These are phyloP conservation scores for Thalia dealbata DNA, from an alignment of 176 grass and related monocot genomes.

Conservation along the genomic window DNA sequence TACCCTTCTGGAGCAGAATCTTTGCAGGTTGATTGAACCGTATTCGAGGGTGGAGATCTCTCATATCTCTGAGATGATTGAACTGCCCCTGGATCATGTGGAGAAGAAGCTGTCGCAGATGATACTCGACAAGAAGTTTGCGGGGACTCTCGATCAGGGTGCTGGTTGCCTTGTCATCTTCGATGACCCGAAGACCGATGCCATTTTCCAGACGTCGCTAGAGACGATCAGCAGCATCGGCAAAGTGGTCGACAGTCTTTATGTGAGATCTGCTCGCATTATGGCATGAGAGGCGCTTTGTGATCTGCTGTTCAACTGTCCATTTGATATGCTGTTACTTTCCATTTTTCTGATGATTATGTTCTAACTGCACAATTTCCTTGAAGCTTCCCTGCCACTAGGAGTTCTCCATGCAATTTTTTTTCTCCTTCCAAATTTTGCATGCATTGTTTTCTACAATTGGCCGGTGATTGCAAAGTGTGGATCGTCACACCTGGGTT, in stretches of 20 bases:
- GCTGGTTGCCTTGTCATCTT: constrained; percentile 80
- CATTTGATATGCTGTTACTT: no score
- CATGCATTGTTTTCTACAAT: no score
- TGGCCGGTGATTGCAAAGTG: no score
- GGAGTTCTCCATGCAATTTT: no score
- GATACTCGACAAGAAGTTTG: constrained; percentile 84
- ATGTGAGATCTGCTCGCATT: constrained; percentile 75
- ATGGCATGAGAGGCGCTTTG: constrained; percentile 43
- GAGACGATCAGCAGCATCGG: constrained; percentile 65
- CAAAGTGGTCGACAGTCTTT: constrained; percentile 72
- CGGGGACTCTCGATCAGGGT: constrained; percentile 68
- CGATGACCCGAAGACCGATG: constrained; percentile 51
- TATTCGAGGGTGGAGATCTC: constrained; percentile 69
- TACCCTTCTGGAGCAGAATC: constrained; percentile 76
- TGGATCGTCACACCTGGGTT: no score
- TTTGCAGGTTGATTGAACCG: constrained; percentile 71
- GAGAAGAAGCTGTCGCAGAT: constrained; percentile 82
- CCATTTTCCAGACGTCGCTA: constrained; percentile 64
- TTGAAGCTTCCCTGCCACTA: no score
- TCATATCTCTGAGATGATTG: constrained; percentile 61
- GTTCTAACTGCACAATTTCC: no score
- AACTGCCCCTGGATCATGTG: constrained; percentile 54
- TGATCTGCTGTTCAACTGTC: not conserved
- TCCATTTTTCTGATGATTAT: no score
- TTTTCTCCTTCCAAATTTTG: no score